phyloP scores from a whole-genome alignment of 2,329 filamentous ascomycete genomes.

The Aaosphaeria pasadenensis region DNA sequence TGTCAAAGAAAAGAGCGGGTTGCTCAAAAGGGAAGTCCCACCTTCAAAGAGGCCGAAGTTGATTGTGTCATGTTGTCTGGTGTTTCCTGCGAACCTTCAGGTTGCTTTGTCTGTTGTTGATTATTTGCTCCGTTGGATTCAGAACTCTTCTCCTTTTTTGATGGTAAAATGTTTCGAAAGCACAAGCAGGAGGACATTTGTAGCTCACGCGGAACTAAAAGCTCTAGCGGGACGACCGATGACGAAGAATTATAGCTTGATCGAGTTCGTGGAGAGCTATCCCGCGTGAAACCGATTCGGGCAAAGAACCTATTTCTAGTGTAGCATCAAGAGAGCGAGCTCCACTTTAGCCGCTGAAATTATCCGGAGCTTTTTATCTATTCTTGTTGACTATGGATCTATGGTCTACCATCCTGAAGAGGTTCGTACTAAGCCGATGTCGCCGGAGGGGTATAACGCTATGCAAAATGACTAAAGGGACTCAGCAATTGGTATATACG shows the following conservation, averaged over 20 bases:
- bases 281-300: constrained; percentile 13
- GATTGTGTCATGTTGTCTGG: constrained; percentile 26
- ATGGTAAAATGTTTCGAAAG: constrained; percentile 13
- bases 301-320: constrained; percentile 17
- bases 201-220: constrained; percentile 1
- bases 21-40: constrained; percentile 3
- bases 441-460: constrained; percentile 15
- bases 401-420: constrained; percentile 10
- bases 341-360: constrained; percentile 29
- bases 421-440: constrained; percentile 13
- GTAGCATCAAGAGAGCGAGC: constrained; percentile 5
- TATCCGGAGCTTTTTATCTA: constrained; percentile 26
- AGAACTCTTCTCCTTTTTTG: constrained; percentile 7
- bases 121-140: constrained; percentile 5
- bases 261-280: constrained; percentile 20
- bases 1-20: no score
- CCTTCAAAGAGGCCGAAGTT: constrained; percentile 23
- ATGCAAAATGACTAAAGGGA: constrained; percentile 13
- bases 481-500: constrained; percentile 1
- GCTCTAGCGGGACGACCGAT: neutral
- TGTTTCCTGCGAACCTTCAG: constrained; percentile 1
- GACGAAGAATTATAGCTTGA: constrained; percentile 16
- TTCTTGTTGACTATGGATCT: constrained; percentile 13
- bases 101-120: constrained; percentile 1
- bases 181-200: constrained; percentile 16